Conservation (phyloP, 2,329 filamentous ascomycete species). For the Acephala macrosclerotiorum region DNA sequence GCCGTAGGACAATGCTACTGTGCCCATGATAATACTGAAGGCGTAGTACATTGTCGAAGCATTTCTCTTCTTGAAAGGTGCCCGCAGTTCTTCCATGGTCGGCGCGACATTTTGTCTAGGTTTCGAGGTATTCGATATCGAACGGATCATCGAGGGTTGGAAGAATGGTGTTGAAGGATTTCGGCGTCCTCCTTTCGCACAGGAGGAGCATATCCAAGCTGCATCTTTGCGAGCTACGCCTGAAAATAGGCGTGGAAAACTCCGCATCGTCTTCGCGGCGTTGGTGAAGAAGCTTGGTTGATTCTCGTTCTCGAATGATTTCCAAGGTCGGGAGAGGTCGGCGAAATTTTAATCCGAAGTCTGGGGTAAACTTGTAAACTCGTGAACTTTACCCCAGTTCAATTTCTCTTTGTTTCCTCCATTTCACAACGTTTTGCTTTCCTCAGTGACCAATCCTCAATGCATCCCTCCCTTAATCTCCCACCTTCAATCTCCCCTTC, state of each 20-base stretch:
- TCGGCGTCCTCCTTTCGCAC: constrained; percentile 32
- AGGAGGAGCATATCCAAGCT: constrained; percentile 43
- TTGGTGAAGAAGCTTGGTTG: neutral
- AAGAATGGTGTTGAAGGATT: constrained; percentile 33
- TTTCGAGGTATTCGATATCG: constrained; percentile 40
- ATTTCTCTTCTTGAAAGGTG: constrained; percentile 72
- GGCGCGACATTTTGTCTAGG: constrained; percentile 48
- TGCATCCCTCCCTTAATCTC: no score
- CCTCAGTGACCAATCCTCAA: no score
- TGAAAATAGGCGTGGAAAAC: constrained; percentile 33
- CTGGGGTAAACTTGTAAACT: neutral
- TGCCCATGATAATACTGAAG: constrained; percentile 79
- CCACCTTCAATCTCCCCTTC: no score
- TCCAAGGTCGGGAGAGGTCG: constrained; percentile 21
- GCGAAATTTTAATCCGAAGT: constrained; percentile 29
- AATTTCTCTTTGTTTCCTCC: no score
- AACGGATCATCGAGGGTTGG: constrained; percentile 36
- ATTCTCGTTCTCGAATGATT: constrained; percentile 23
- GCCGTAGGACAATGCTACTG: constrained; percentile 81
- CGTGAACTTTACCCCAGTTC: no score
- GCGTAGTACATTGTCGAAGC: constrained; percentile 76
- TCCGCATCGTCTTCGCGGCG: constrained; percentile 34
- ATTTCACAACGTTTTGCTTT: no score
- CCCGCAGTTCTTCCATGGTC: constrained; percentile 70
- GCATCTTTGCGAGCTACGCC: constrained; percentile 35